phyloP scores from a whole-genome alignment of 2,329 filamentous ascomycete species.

The Karstenula rhodostoma region DNA sequence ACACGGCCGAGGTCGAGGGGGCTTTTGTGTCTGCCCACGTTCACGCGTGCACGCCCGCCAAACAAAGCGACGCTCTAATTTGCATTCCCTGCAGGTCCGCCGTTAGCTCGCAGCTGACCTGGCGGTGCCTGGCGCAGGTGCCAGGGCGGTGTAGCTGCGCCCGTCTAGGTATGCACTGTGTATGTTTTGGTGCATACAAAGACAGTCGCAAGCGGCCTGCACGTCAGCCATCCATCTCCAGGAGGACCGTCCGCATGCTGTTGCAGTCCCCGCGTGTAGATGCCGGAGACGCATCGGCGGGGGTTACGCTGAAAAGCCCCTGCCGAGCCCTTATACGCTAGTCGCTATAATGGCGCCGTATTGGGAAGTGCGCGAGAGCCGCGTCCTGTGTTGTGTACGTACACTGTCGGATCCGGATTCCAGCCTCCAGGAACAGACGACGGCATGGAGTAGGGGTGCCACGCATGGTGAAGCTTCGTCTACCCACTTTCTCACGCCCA shows the following conservation, averaged over 20 bases:
- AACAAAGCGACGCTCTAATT: conserved; percentile 14
- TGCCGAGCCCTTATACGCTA: neutral
- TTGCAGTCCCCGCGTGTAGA: neutral
- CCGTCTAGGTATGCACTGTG: too few relatives aligned
- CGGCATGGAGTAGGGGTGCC: neutral
- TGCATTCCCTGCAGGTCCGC: conserved; percentile 22
- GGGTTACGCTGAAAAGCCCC: neutral
- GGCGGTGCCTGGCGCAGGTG: conserved; percentile 3
- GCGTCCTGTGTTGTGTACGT: neutral
- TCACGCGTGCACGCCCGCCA: conserved; percentile 20
- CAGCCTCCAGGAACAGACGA: too few relatives aligned
- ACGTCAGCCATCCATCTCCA: neutral
- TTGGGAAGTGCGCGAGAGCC: conserved; percentile 9
- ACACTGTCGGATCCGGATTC: neutral
- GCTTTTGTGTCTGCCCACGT: conserved; percentile 18
- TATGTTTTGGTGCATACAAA: too few relatives aligned
- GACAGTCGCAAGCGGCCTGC: neutral
- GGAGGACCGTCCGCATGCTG: neutral
- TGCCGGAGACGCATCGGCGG: neutral
- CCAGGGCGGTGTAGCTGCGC: neutral
- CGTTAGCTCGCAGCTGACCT: conserved; percentile 12
- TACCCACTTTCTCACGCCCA: neutral
- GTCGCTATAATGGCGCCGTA: conserved; percentile 3
- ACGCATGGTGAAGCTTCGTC: neutral
- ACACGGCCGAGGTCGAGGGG: conserved; percentile 1